These are phyloP conservation scores for Fraxinus anomala DNA, from an alignment of 257 asterid genomes.

Conservation along the genomic window DNA sequence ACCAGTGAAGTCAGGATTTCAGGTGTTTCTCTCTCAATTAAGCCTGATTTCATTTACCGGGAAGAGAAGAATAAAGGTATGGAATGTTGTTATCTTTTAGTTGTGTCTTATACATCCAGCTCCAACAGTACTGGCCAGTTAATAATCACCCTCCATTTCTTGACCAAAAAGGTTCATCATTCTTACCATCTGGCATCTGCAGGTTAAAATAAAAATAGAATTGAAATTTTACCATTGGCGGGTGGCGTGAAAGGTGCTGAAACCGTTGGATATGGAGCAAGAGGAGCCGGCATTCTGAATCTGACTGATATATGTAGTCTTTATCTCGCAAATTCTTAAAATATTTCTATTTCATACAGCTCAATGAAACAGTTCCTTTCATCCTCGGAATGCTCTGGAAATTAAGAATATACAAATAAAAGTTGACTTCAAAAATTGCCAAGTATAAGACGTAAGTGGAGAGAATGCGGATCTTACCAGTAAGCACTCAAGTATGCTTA, in stretches of 20 bases:
- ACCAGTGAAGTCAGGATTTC: too few relatives aligned
- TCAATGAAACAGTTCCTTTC: slow-evolving; percentile 17
- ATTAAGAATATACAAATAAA: neutral
- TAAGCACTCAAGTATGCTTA: neutral
- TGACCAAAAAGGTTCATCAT: neutral
- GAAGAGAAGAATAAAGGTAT: neutral
- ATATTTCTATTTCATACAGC: slow-evolving; percentile 26
- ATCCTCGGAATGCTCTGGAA: slow-evolving; percentile 35
- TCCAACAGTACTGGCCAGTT: too few relatives aligned
- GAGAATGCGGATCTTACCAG: slow-evolving; percentile 15
- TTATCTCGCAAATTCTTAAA: slow-evolving; percentile 25
- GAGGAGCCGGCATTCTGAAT: slow-evolving; percentile 52
- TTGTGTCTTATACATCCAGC: too few relatives aligned
- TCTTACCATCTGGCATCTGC: slow-evolving; percentile 30
- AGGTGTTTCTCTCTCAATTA: too few relatives aligned
- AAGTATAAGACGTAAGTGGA: neutral
- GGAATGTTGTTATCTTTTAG: neutral
- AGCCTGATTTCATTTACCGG: neutral
- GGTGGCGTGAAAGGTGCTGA: slow-evolving; percentile 41
- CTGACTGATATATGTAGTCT: slow-evolving; percentile 19
- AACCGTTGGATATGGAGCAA: slow-evolving; percentile 53
- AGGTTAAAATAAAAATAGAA: slow-evolving; percentile 16
- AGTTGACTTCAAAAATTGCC: neutral
- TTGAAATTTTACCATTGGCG: slow-evolving; percentile 32
- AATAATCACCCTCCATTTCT: too few relatives aligned